Percentiles rank a stretch among this genome's conserved stretches.
Evolutionary conservation across 208 protist genomes (phyloP).

Genomic region (Wallacemonas sp.): DNA sequence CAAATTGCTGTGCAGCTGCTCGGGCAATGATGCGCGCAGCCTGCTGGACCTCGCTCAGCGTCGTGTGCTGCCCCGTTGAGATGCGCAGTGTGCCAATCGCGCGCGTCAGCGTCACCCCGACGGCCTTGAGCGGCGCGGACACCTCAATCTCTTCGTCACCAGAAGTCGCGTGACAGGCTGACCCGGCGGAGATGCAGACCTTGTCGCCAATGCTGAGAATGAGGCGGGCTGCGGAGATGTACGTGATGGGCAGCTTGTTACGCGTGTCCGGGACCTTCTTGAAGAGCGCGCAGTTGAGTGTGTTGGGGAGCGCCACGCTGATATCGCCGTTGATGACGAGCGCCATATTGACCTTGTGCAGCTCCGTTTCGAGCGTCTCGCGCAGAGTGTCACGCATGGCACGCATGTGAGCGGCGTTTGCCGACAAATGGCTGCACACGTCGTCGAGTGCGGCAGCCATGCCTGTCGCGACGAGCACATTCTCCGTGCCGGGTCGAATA

Average conservation of each 20-base stretch:
- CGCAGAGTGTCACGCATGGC: constrained; percentile 66
- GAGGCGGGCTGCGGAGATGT: constrained; percentile 74
- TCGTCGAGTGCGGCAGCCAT: constrained; percentile 74
- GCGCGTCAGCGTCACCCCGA: constrained; percentile 52
- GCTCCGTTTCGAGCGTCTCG: constrained; percentile 49
- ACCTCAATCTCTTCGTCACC: constrained; percentile 52
- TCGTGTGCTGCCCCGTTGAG: constrained; percentile 69
- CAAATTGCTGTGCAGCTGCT: constrained; percentile 77
- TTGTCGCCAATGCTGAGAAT: constrained; percentile 61
- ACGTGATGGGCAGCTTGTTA: constrained; percentile 34
- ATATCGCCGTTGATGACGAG: constrained; percentile 76
- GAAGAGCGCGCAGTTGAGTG: constrained; percentile 81
- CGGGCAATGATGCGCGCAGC: constrained; percentile 76
- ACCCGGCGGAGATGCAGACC: constrained; percentile 87
- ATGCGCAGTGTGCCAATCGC: constrained; percentile 81
- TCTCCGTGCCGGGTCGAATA: constrained; percentile 86
- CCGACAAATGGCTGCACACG: constrained; percentile 41
- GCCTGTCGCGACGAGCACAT: constrained; percentile 70
- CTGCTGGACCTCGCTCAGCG: constrained; percentile 64
- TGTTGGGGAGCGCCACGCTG: constrained; percentile 69
- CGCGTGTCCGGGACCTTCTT: constrained; percentile 40
- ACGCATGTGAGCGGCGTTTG: constrained; percentile 47
- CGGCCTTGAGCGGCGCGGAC: constrained; percentile 65
- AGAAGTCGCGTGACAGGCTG: constrained; percentile 78
- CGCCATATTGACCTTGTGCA: constrained; percentile 55